Base-by-base conservation (phyloP, 805 yeast species). In the Blastobotrys americana region DNA sequence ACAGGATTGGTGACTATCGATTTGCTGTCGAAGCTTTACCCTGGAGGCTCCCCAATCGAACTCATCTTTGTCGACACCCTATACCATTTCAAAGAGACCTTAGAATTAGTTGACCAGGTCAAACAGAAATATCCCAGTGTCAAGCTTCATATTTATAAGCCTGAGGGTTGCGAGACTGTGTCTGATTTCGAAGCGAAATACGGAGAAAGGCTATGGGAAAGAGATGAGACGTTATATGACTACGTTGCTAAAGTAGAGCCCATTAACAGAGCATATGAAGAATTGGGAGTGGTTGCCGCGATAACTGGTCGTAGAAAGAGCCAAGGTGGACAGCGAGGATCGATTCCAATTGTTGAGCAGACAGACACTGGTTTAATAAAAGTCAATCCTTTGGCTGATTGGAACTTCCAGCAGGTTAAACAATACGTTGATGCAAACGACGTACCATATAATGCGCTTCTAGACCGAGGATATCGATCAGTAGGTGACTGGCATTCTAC, bases 401-500 rank as follows among this genome's bases (percentile, higher is more conserved):
- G 96, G 96, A 73, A 75, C 16, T 90, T 90, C 63, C 58, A 68
- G 9, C 78, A 81, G 53, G 95, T 89, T 18, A 73, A 78, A 49
- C 51, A 58, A 2, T 90, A 90, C 63, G 74, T 89, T 48, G 79
- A 80, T 47, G 72, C 69, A 31, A 67, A 87, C 60, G 54, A 76
- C 9, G 96, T 89, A 10, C 96, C 97, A 3, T 86, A 84, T 66
- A 90, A 90, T 59, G 87, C 76, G 49, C 70, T 90, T 27, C 67
- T 90, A 31, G 90, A 88, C 63, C 67, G 79, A 45, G 97, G 97
- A 0, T 90, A 89, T 65, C 81, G 87, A 57, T 85, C 96, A 0
- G 76, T 90, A 13, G 97, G 97, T 1, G 97, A 90, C 63, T 90
- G 89, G 76, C 97, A 90, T 63, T 85, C 95, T 1, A 90, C 97